Evolutionary conservation across 768 basidiomycete species (phyloP), one percentile per base, ranked within the genome.

Genomic region (Tylopilus subfusipes): DNA sequence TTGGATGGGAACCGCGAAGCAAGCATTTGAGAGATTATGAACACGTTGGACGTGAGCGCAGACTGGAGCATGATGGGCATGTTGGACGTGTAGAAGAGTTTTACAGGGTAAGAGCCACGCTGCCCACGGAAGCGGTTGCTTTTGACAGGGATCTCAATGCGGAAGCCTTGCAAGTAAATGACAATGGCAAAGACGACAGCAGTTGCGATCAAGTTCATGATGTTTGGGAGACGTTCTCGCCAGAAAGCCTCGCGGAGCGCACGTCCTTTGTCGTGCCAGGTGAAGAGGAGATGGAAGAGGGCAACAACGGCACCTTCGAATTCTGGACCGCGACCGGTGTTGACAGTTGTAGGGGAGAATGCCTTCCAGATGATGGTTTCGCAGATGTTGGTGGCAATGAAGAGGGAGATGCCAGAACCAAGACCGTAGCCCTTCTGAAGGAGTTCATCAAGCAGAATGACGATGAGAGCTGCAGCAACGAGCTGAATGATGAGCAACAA

Each of bases 41-140:
- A 98, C 29, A 99, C 85, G 71, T 99, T 96, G 54, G 85, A 88
- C 1, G 93, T 93, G 53, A 98, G 77, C 14, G 95, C 95, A 14
- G 83, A 86, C 75, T 98, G 91, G 56, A 98, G 83, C 96, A 99
- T 99, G 79, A 99, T 98, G 53, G 96, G 96, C 96, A 98, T 99
- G 78, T 98, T 99, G 42, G 85, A 88, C 16, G 97, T 98, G 75
- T 98, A 99, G 78, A 99, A 98, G 34, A 98, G 84, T 76, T 98
- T 98, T 77, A 99, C 82, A 48, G 97, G 97, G 78, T 98, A 98
- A 14, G 84, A 82, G 39, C 92, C 95, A 29, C 95, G 82, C 72
- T 98, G 94, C n/a, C 97, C 97, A 54, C 94, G 82, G 86, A 94
- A 93, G 60, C 85, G 83, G 78, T 91, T 94, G 76, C 86, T 89